Evolutionary conservation across 78 protist species (phyloP), one percentile per base, ranked within the genome.

Genomic region (Protostelium mycophagum): DNA sequence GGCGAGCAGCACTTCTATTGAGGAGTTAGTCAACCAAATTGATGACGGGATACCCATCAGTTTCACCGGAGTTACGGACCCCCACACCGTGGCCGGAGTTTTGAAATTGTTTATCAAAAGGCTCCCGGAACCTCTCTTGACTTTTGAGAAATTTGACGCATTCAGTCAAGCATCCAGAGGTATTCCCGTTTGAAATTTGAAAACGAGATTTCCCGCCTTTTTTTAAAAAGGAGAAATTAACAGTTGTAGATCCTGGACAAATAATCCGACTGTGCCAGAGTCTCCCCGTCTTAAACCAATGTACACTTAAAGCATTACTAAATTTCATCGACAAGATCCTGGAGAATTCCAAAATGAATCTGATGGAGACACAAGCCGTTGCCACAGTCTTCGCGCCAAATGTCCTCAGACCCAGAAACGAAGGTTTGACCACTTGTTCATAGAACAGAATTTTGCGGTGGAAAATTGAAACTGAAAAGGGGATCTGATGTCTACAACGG

Each of bases 61-160:
- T 51, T 51, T 51, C 73, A 51, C 73, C 73, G 73, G 73, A 34
- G 83, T 73, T 83, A 34, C 90, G 36, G 89, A 38, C 37, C 91
- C 95, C 83, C 93, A 92, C 88, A 0, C 38, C 35, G 93, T 95
- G 37, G 88, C 95, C 28, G 91, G 91, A 5, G 63, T 91, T 28
- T 63, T 95, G 31, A 95, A 95, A 88, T 89, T 86, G 34, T 95
- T 91, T 39, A 84, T 95, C 38, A 63, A 95, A 37, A 94, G 91
- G 35, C 85, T 95, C 51, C 97, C 97, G 39, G 93, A 91, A 37
- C 97, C 97, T 34, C 86, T 95, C 35, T 90, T 91, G 85, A 25
- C 95, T 85, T 95, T 91, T 88, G 93, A 91, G 36, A 34, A 35
- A 37, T 93, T 90, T 36, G 93, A 95, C 34, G 63, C 86, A 28